Percentiles rank a stretch among this genome's conserved stretches.
phyloP scores from a whole-genome alignment of 164 flowering plant genomes.

The Kingdonia uniflora region DNA sequence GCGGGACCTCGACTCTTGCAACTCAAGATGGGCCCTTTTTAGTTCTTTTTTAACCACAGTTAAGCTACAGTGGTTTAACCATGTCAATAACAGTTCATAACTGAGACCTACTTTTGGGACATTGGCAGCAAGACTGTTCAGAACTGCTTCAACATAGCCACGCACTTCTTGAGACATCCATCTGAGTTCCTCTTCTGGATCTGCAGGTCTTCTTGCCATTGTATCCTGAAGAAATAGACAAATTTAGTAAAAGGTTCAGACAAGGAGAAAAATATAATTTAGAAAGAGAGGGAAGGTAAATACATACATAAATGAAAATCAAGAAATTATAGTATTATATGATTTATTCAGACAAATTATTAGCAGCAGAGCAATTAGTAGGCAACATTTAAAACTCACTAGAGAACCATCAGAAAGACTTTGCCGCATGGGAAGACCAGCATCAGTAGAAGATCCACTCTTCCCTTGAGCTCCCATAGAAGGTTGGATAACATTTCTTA shows the following conservation, averaged over 20 bases:
- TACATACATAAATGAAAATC: no score
- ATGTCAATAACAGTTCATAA: no score
- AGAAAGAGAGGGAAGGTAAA: no score
- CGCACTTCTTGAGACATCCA: constrained; percentile 99
- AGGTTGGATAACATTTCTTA: constrained; percentile 50
- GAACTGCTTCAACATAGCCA: constrained; percentile 98
- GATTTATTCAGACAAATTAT: no score
- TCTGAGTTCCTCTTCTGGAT: constrained; percentile 98
- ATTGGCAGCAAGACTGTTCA: constrained; percentile 96
- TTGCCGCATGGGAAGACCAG: constrained; percentile 59
- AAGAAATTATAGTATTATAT: no score
- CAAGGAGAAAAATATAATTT: no score
- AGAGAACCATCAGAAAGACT: constrained; percentile 95
- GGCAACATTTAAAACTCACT: constrained; percentile 73
- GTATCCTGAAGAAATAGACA: constrained; percentile 51
- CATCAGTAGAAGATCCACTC: constrained; percentile 24
- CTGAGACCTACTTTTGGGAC: constrained; percentile 62
- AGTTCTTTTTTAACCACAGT: no score
- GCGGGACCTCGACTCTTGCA: no score
- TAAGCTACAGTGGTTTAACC: no score
- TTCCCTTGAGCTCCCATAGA: constrained; percentile 48
- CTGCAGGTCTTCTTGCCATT: constrained; percentile 92
- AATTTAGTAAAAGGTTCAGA: constrained; percentile 2
- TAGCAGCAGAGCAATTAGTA: no score
- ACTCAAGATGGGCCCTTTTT: no score